Conservation (phyloP, 495 filamentous ascomycete genomes). For the Beverwykella pulmonaria region DNA sequence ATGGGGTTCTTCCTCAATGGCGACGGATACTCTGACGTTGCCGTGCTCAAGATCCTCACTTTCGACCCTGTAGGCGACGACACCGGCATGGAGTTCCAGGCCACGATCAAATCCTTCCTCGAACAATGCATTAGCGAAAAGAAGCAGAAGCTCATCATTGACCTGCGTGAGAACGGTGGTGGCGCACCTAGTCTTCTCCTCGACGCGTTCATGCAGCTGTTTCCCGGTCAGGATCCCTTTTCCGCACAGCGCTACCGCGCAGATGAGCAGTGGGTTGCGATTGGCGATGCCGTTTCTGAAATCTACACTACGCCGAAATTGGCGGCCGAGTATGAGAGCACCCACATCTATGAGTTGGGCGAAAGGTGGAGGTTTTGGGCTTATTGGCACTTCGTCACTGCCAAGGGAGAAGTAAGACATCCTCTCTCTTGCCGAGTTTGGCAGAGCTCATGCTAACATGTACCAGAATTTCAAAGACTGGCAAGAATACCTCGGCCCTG, state of each 20-base stretch:
- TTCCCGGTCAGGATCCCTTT: constrained; percentile 21
- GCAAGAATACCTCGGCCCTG: constrained; percentile 23
- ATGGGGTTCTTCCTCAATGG: constrained; percentile 28
- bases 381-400: constrained; percentile 19
- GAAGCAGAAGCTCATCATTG: constrained; percentile 35
- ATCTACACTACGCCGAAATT: constrained; percentile 18
- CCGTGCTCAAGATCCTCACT: constrained; percentile 29
- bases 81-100: constrained; percentile 19
- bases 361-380: constrained; percentile 19
- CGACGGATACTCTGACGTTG: constrained; percentile 27
- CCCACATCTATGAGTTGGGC: background rate
- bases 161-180: constrained; percentile 32
- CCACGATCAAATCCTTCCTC: constrained; percentile 21
- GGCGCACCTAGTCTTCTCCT: constrained; percentile 20
- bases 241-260: constrained; percentile 22
- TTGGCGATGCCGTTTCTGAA: constrained; percentile 22
- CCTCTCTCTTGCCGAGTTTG: too few relatives aligned
- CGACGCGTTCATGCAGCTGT: constrained; percentile 34
- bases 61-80: constrained; percentile 15
- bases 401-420: too few relatives aligned
- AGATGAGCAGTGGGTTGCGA: constrained; percentile 14
- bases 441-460: too few relatives aligned
- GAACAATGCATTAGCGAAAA: constrained; percentile 2
- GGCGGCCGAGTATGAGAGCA: constrained; percentile 20
- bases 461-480: constrained; percentile 24